Base-by-base conservation (phyloP, 257 asterid genomes). In the Plantago ovata region DNA sequence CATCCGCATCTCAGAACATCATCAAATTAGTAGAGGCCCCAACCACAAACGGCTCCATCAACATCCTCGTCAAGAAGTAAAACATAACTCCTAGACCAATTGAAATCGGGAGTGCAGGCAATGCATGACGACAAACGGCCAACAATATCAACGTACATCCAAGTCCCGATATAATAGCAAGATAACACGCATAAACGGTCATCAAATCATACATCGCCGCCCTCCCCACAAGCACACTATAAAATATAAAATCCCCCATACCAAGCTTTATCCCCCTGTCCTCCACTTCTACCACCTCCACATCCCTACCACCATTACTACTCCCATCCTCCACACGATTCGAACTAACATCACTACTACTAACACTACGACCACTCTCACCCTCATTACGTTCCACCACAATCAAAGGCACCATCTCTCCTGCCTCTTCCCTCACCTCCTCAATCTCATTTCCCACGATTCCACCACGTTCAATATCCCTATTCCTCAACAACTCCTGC, bases 121-220 rank as follows among this genome's bases (percentile, higher is more conserved):
- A 72, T 13, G 95, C 98, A 62, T 69, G 95, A 10, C 89, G 88
- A 64, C 75, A 84, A 42, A 92, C 89, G 15, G 95, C 95, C 78
- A 92, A 68, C 77, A 92, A 64, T 66, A 92, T 84, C 56, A 92
- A 76, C 7, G 98, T 92, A 59, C 98, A 92, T 19, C 95, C 98
- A 12, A 92, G 82, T 7, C 98, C 98, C 0, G 94, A 88, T 67
- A 92, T 85, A 58, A 92, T 85, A 14, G 97, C 98, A 3, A 92
- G 97, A 78, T 92, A 92, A 77, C 98, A 92, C 62, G 98, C 97
- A 56, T 92, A 92, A 32, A 92, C 98, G 0, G 95, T 92, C 98
- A 92, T 81, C 73, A 92, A 44, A 82, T 92, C 98, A 74, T 82
- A 92, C 98, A 92, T 85, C 10, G 98, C 97, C 0, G 98, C 98